Conservation (phyloP, 2,329 filamentous ascomycete genomes). For the Cytospora mali region DNA sequence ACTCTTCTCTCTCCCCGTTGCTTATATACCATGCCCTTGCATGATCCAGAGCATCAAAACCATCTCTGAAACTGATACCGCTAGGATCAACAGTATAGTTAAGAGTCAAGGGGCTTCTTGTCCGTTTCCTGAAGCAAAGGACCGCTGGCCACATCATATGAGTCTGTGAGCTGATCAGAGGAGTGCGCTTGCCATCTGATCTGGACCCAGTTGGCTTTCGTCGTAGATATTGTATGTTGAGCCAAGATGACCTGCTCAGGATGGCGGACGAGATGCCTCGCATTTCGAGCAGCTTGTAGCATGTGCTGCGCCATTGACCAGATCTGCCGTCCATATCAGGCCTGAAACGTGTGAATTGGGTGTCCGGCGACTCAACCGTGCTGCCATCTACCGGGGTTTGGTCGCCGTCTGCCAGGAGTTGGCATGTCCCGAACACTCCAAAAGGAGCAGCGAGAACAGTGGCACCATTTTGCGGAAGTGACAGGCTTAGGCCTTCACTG, state of each 20-base stretch:
- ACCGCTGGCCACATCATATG: conserved; percentile 57
- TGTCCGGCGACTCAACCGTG: conserved; percentile 55
- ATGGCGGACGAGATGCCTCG: conserved; percentile 50
- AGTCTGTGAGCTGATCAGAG: conserved; percentile 39
- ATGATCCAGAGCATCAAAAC: conserved; percentile 51
- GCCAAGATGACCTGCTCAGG: conserved; percentile 51
- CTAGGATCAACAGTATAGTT: conserved; percentile 35
- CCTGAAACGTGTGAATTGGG: conserved; percentile 49
- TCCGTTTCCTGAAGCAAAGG: conserved; percentile 54
- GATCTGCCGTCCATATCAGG: conserved; percentile 45
- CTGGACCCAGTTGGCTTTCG: conserved; percentile 47
- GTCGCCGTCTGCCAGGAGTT: conserved; percentile 41
- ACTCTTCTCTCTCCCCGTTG: conserved; percentile 49
- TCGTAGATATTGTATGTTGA: conserved; percentile 53
- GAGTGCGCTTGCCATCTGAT: conserved; percentile 45
- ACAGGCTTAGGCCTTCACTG: conserved; percentile 46
- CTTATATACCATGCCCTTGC: conserved; percentile 54
- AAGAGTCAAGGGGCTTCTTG: conserved; percentile 34
- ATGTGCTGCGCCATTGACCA: conserved; percentile 53
- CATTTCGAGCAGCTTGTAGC: conserved; percentile 53
- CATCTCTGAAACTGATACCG: conserved; percentile 45
- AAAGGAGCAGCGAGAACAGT: conserved; percentile 58
- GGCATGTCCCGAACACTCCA: conserved; percentile 50
- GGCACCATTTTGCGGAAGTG: conserved; percentile 44
- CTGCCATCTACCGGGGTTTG: conserved; percentile 40